Conservation (phyloP, 1,139 yeast genomes). For the Geotrichum phurueaensis region DNA sequence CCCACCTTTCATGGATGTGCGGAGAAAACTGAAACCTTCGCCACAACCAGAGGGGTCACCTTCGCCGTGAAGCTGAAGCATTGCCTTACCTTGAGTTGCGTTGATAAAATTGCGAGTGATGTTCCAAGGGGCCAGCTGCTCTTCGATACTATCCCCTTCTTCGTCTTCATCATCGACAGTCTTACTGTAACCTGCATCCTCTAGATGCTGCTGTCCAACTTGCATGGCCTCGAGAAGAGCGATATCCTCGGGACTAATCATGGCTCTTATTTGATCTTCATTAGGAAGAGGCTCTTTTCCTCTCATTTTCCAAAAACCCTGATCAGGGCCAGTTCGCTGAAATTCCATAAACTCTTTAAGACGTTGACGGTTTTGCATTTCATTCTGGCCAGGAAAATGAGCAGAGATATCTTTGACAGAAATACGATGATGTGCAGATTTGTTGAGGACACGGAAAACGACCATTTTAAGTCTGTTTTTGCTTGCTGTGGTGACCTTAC, state of each 20-base stretch:
- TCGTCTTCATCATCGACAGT: conserved; percentile 44
- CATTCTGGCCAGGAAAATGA: conserved; percentile 96
- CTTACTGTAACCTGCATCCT: conserved; percentile 59
- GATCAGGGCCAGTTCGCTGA: conserved; percentile 91
- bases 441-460: conserved; percentile 80
- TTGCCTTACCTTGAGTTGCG: conserved; percentile 94
- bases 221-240: conserved; percentile 88
- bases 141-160: conserved; percentile 56
- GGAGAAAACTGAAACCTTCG: conserved; percentile 79
- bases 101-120: conserved; percentile 81
- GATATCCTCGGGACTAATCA: conserved; percentile 91
- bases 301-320: conserved; percentile 91
- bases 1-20: conserved; percentile 94
- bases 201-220: conserved; percentile 78
- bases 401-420: conserved; percentile 82
- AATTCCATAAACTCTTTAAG: conserved; percentile 97
- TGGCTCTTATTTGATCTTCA: conserved; percentile 72
- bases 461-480: conserved; percentile 91
- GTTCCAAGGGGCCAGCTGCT: conserved; percentile 92
- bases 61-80: conserved; percentile 93
- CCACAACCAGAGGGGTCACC: conserved; percentile 96
- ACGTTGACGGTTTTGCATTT: conserved; percentile 94
- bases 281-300: conserved; percentile 64
- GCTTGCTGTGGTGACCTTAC: conserved; percentile 90
- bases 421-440: conserved; percentile 66